Conservation (phyloP, 352 stramenopile species). For the Globisporangium okanoganense region DNA sequence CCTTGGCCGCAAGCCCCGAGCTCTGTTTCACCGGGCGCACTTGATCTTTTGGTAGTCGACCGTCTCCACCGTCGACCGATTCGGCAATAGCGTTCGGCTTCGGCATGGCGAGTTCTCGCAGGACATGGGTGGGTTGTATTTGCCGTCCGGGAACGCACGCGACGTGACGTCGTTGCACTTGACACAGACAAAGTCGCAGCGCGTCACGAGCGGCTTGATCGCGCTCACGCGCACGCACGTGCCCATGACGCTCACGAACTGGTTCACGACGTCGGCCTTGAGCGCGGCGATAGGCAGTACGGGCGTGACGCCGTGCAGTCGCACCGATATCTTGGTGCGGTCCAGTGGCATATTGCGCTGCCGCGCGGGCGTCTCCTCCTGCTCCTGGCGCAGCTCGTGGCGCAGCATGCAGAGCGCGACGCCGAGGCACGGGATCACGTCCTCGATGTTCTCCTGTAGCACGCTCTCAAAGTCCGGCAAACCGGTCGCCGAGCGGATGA, state of each 20-base stretch:
- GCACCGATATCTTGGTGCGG: conserved; percentile 50
- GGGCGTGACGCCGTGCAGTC: conserved; percentile 64
- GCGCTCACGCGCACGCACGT: conserved; percentile 82
- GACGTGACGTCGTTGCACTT: conserved; percentile 77
- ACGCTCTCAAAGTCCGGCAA: conserved; percentile 50
- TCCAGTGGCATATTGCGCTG: conserved; percentile 41
- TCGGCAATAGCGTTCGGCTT: conserved; percentile 65
- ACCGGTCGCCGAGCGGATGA: conserved; percentile 35
- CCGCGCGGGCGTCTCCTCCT: conserved; percentile 38
- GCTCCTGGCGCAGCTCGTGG: conserved; percentile 49
- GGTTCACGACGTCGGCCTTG: conserved; percentile 71
- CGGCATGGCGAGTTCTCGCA: conserved; percentile 68
- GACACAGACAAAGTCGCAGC: conserved; percentile 84
- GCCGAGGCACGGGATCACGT: conserved; percentile 60
- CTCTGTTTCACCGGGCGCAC: conserved; percentile 24
- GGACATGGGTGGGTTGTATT: conserved; percentile 59
- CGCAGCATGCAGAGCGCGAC: conserved; percentile 63
- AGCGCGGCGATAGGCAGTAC: conserved; percentile 62
- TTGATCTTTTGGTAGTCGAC: conserved; percentile 91
- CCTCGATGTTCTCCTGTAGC: conserved; percentile 50
- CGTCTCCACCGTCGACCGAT: conserved; percentile 82
- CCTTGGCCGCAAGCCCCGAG: not conserved
- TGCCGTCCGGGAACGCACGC: conserved; percentile 72
- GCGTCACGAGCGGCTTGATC: conserved; percentile 82
- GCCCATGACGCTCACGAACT: conserved; percentile 69